A percentile compares a stretch with the other conserved stretches of the same genome.
These are phyloP conservation scores for Penicillium mononematosum DNA, from an alignment of 495 filamentous ascomycete species.

Conservation along the genomic window DNA sequence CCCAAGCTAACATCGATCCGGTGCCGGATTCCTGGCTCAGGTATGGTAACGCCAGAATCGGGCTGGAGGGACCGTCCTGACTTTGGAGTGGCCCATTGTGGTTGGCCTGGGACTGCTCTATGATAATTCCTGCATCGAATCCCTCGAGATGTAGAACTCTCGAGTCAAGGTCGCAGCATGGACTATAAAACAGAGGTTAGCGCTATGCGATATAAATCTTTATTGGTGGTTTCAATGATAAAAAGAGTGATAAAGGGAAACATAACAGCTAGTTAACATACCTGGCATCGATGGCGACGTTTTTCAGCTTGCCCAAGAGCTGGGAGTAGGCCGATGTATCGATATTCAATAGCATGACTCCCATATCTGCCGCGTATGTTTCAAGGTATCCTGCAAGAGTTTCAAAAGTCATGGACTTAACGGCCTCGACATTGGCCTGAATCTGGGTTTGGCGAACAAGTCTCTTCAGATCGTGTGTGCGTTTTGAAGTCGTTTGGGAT, in stretches of 20 bases:
- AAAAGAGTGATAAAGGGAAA: too few species aligned
- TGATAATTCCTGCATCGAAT: conserved; percentile 5
- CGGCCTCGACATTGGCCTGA: conserved; percentile 25
- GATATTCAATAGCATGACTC: conserved; percentile 28
- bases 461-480: conserved; percentile 30
- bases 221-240: not conserved
- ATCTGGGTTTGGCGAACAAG: conserved; percentile 24
- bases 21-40: conserved; percentile 13
- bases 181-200: not conserved
- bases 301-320: not conserved
- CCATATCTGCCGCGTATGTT: conserved; percentile 26
- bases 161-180: conserved; percentile 4
- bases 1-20: conserved; percentile 32
- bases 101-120: not conserved
- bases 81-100: conserved; percentile 1
- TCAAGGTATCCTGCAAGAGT: conserved; percentile 23
- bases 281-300: not conserved
- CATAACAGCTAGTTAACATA: not conserved
- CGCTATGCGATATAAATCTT: not conserved
- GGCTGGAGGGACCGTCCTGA: not conserved
- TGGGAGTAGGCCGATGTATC: conserved; percentile 7
- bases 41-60: not conserved
- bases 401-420: conserved; percentile 26
- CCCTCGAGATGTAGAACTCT: not conserved
- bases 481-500: conserved; percentile 27